phyloP scores from a whole-genome alignment of 257 asterid species.

The Lycium barbarum region DNA sequence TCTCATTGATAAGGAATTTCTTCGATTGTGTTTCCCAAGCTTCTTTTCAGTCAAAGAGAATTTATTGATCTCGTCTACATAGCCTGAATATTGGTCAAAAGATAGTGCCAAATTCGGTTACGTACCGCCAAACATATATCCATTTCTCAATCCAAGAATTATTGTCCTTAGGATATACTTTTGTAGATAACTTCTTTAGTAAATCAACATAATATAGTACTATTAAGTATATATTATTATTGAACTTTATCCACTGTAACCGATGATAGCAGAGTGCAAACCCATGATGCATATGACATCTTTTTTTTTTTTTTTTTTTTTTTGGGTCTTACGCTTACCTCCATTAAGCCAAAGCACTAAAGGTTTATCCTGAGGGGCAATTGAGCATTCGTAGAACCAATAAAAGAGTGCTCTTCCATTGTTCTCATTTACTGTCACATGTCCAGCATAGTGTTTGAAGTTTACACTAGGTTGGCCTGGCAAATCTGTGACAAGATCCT shows the following conservation, averaged over 20 bases:
- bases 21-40: background rate
- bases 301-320: background rate
- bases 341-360: constrained; percentile 94
- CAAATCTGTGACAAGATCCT: constrained; percentile 70
- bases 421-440: constrained; percentile 62
- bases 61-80: constrained; percentile 15
- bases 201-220: background rate
- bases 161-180: background rate
- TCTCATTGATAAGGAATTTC: constrained; percentile 31
- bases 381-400: constrained; percentile 84
- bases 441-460: constrained; percentile 78
- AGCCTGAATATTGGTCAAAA: constrained; percentile 32
- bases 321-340: constrained; percentile 52
- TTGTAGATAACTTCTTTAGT: background rate
- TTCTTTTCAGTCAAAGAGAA: constrained; percentile 28
- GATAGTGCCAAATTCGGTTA: constrained; percentile 21
- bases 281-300: too few relatives aligned
- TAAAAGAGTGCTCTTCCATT: constrained; percentile 82
- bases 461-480: constrained; percentile 78
- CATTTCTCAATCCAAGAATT: background rate
- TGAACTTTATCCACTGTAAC: background rate
- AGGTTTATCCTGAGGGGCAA: constrained; percentile 67
- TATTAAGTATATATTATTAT: background rate
- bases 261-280: too few relatives aligned
- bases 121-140: background rate